Base-by-base conservation (phyloP, 2,329 filamentous ascomycete species). In the Alternaria panax region DNA sequence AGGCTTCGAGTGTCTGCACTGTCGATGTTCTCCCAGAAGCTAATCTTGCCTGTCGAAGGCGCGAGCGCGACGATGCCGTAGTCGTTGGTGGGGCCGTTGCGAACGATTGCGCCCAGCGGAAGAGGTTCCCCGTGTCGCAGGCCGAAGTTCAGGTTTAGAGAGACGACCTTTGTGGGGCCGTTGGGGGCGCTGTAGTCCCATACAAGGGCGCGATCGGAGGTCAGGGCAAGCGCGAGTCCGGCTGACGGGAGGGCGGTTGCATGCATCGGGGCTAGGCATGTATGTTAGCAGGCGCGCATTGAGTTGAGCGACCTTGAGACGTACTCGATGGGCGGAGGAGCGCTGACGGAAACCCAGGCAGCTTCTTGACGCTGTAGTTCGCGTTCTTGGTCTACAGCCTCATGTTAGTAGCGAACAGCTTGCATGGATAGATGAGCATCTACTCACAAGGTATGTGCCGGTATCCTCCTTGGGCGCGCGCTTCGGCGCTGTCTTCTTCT, bases 21-120 rank as follows among this genome's bases (percentile, higher is more conserved):
- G 56, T 94, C 93, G 64, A 98, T 91, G 38, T 92, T 96, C 76
- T 98, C 95, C 93, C 95, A 98, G 78, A 95, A 98, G 43, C 92
- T 89, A 52, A 98, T 88, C 77, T 90, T 93, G 52, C 95, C 95
- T 48, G 85, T 93, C 18, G 87, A 87, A 12, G 94, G 91, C 81
- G 94, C 92, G 36, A 98, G 85, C 36, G 97, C 86, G 27, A 99
- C 87, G 36, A 99, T 84, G 2, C 95, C 95, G 32, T 93, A 90
- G 68, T 96, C 91, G 48, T 88, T 87, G 5, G 89, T 89, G 11
- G 91, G 89, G 5, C 92, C 91, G 50, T 91, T 89, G 0, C 91
- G 90, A 7, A 97, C 89, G 52, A 99, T 85, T 18, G 91, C 87
- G 54, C 92, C 95, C 38, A 97, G 84, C 1, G 95, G 94, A 6